Evolutionary conservation across 306 rosid genomes (phyloP).

Genomic region (Hippophae gyantsensis): DNA sequence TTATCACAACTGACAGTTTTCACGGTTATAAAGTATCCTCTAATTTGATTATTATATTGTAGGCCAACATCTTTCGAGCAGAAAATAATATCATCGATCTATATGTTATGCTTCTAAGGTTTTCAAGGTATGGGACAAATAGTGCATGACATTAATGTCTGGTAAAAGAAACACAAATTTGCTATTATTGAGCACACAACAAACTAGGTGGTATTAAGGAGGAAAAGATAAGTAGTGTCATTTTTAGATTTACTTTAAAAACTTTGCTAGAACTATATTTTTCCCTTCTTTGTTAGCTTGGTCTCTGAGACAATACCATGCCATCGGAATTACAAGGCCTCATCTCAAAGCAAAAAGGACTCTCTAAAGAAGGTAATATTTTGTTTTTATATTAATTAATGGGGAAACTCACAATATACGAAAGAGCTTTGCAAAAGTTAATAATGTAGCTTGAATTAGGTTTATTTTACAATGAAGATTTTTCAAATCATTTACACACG

Average conservation of each 20-base stretch:
- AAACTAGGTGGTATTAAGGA: slow-evolving; percentile 6
- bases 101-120: slow-evolving; percentile 85
- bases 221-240: not conserved
- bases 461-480: too few species aligned
- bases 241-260: not conserved
- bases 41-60: slow-evolving; percentile 24
- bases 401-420: too few species aligned
- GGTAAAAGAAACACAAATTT: not conserved
- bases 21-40: slow-evolving; percentile 10
- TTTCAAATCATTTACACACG: too few species aligned
- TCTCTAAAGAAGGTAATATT: slow-evolving; percentile 54
- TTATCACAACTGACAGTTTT: not conserved
- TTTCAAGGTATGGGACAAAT: slow-evolving; percentile 58
- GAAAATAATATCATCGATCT: slow-evolving; percentile 84
- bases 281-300: slow-evolving; percentile 48
- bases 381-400: slow-evolving; percentile 1
- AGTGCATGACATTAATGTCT: not conserved
- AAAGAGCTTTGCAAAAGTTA: too few species aligned
- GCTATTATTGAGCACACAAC: not conserved
- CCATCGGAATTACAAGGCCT: slow-evolving; percentile 56
- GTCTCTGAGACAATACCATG: slow-evolving; percentile 79
- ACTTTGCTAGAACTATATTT: not conserved
- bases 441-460: too few species aligned
- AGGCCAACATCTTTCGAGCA: slow-evolving; percentile 87
- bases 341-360: slow-evolving; percentile 47